phyloP scores from a whole-genome alignment of 2,329 filamentous ascomycete species.

The Camillea tinctor region DNA sequence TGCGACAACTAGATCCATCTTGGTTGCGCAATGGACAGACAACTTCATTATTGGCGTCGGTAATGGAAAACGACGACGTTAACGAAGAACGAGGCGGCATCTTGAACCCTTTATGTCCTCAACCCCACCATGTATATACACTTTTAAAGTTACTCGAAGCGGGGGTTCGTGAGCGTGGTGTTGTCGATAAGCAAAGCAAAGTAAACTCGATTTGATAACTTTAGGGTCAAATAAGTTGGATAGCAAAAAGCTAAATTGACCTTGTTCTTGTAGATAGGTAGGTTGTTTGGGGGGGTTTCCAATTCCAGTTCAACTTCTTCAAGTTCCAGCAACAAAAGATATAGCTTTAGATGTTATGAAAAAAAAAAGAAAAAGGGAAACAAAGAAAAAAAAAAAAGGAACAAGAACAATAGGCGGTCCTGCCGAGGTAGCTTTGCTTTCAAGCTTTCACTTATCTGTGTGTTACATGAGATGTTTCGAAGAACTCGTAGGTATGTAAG shows the following conservation, averaged over 20 bases:
- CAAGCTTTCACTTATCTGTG: conserved; percentile 36
- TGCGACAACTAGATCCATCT: conserved; percentile 94
- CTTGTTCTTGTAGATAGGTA: no score
- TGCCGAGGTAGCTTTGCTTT: conserved; percentile 35
- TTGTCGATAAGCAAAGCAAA: conserved; percentile 28
- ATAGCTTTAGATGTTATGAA: no score
- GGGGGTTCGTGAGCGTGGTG: conserved; percentile 29
- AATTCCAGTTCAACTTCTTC: no score
- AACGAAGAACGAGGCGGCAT: conserved; percentile 90
- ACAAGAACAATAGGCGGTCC: conserved; percentile 15
- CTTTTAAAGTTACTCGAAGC: conserved; percentile 37
- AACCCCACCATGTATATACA: conserved; percentile 55
- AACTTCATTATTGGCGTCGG: conserved; percentile 92
- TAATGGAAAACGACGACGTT: conserved; percentile 87
- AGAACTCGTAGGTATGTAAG: conserved; percentile 24
- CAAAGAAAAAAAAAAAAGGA: no score
- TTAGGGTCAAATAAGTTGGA: not conserved
- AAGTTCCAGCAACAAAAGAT: no score
- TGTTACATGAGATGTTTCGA: conserved; percentile 48
- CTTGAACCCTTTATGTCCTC: conserved; percentile 46
- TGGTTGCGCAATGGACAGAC: conserved; percentile 94
- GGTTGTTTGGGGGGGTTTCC: not conserved
- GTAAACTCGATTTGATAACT: conserved; percentile 16
- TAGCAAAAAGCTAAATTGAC: no score
- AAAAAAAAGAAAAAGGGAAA: not conserved